Evolutionary conservation across 2,329 filamentous ascomycete genomes (phyloP), one percentile per base, ranked within the genome.

Genomic region (Exophiala xenobiotica): DNA sequence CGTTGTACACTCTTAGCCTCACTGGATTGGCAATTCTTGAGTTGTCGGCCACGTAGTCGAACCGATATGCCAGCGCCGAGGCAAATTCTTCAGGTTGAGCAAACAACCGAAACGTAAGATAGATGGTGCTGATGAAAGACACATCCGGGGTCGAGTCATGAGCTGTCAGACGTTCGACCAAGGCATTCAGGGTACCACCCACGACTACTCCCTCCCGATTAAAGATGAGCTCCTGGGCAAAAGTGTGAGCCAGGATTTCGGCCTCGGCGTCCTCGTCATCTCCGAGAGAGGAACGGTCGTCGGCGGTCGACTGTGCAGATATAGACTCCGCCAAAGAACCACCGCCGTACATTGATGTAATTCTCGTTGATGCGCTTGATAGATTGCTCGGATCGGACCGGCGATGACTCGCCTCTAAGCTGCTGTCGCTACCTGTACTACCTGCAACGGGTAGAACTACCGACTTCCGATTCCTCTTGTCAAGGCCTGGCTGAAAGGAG

Each of bases 151-250:
- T 95, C 0, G 90, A 88, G 67, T 96, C 90, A 66, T 95, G 90
- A 0, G 88, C 90, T 0, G 93, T 97, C 35, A 99, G 80, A 57
- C 90, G 86, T 74, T 99, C 93, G n/a, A 99, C 86, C 22, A 99
- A 75, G 2, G 93, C 93, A 4, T 88, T 83, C 9, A 99, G 78
- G 2, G 90, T 95, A 11, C 93, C 93, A 40, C 93, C 93, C 35
- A 88, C 88, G n/a, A 99, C 86, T 56, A 95, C 88, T 1, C 92
- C 91, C 61, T 97, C 92, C 68, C 95, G 95, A 73, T 95, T 96
- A 68, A 88, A 87, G 64, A 96, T 84, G 41, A 99, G 78, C 66
- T 99, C 92, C 64, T 96, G 88, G 0, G 90, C 89, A 64, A 82
- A 96, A 0, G 91, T 96, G 71, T 87, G 95, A 66, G 91, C 88